Base-by-base conservation (phyloP, 2,329 filamentous ascomycete genomes). In the Trichoderma semiorbis region DNA sequence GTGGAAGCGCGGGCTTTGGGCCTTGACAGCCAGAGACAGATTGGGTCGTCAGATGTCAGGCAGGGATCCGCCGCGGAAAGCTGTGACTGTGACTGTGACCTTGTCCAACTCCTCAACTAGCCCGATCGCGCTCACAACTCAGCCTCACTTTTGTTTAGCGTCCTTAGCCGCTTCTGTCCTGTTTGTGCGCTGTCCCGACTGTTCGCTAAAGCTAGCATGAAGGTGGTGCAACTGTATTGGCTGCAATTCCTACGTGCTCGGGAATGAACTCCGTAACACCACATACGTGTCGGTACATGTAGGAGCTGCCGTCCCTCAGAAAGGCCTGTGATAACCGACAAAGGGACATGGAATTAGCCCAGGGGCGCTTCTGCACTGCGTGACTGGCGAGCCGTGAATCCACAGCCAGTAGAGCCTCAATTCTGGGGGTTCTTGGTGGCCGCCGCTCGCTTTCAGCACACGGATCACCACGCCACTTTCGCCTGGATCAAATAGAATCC, bases 321-420 rank as follows among this genome's bases (percentile, higher is more conserved):
- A n/a, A 43, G 39, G 61, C 26, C 30, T 53, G 63, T 53, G 43
- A 50, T 28, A 32, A 12, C 28, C 18, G 34, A 43, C 39, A n/a
- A n/a, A n/a, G 39, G 30, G 10, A 32, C 30, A 11, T 32, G 30
- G 16, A 43, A 43, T 43, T 30, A 47, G 34, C 36, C 11, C 64
- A 50, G 57, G 57, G 39, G 39, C 36, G 39, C 28, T 32, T 32
- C 30, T 32, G 30, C 30, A 32, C 30, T 69, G 26, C 53, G 57
- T 69, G 39, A 62, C 67, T 55, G 50, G 64, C 63, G n/a, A 55
- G 28, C 53, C 53, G 21, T 69, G 57, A 47, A 62, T 62, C 67
- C 67, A 53, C 67, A 39, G 57, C 57, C 58, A 21, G 39, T 53
- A 61, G 67, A 69, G 67, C 67, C 67, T 69, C 67, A 69, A 62